These are phyloP conservation scores for Mallotus repandus DNA, from an alignment of 441 rosid species.

Conservation along the genomic window DNA sequence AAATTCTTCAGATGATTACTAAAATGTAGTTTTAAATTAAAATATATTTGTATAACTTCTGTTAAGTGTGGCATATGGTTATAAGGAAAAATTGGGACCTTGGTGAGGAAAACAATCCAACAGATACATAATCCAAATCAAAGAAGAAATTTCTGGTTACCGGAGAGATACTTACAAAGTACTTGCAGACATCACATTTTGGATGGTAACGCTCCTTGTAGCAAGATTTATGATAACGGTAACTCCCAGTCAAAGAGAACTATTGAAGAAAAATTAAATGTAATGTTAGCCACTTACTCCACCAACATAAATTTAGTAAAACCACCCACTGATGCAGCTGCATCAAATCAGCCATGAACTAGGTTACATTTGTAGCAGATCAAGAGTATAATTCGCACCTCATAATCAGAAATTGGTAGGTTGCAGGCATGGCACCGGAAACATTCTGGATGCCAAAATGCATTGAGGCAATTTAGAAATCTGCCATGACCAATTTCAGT, in stretches of 20 bases:
- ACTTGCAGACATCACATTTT: conserved; percentile 86
- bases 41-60: not conserved
- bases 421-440: conserved; percentile 82
- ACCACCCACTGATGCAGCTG: conserved; percentile 4
- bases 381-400: conserved; percentile 48
- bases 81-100: not conserved
- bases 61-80: not conserved
- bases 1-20: not conserved
- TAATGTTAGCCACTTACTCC: conserved; percentile 27
- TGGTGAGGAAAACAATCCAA: not conserved
- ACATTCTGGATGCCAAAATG: conserved; percentile 96
- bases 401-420: conserved; percentile 75
- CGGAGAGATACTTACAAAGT: conserved; percentile 62
- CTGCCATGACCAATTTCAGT: conserved; percentile 86
- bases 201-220: conserved; percentile 87
- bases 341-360: conserved; percentile 6
- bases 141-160: conserved; percentile 1
- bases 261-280: conserved; percentile 32
- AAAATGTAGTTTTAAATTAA: not conserved
- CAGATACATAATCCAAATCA: conserved; percentile 1
- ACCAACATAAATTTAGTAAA: conserved; percentile 17
- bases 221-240: conserved; percentile 83
- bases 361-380: not conserved
- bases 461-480: conserved; percentile 79
- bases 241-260: conserved; percentile 84